phyloP scores from a whole-genome alignment of 495 filamentous ascomycete species.

The Pseudoneurospora amorphoporcata region DNA sequence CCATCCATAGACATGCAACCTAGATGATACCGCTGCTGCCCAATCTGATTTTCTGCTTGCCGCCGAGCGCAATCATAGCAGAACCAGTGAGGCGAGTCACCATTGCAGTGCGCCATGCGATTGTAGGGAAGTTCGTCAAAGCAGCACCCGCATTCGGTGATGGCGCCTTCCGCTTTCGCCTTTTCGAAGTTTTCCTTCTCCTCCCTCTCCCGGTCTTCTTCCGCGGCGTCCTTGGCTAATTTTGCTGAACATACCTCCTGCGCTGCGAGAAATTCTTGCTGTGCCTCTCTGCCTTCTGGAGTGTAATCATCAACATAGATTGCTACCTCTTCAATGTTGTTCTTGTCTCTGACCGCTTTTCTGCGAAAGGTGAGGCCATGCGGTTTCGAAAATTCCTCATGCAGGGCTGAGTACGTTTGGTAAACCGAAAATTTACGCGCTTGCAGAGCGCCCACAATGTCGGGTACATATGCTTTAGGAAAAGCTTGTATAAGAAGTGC shows the following conservation, averaged over 20 bases:
- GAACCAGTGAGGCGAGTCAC: slow-evolving; percentile 43
- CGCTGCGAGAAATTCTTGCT: slow-evolving; percentile 21
- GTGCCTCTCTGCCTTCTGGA: slow-evolving; percentile 6
- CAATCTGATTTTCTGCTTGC: slow-evolving; percentile 58
- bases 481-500: slow-evolving; percentile 17
- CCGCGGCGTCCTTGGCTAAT: slow-evolving; percentile 13
- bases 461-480: slow-evolving; percentile 10
- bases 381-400: slow-evolving; percentile 9
- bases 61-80: slow-evolving; percentile 55
- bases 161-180: slow-evolving; percentile 36
- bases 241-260: slow-evolving; percentile 8
- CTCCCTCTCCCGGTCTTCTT: slow-evolving; percentile 20
- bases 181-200: slow-evolving; percentile 35
- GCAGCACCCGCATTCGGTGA: slow-evolving; percentile 62
- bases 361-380: not conserved
- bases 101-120: slow-evolving; percentile 57
- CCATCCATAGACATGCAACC: slow-evolving; percentile 42
- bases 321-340: slow-evolving; percentile 14
- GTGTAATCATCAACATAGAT: not conserved
- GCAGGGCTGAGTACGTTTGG: slow-evolving; percentile 20
- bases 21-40: slow-evolving; percentile 50
- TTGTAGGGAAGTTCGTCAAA: slow-evolving; percentile 55
- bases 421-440: slow-evolving; percentile 16
- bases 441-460: slow-evolving; percentile 9
- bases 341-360: not conserved